Conservation (phyloP, 139 green algal genomes). For the Closterium sp. region DNA sequence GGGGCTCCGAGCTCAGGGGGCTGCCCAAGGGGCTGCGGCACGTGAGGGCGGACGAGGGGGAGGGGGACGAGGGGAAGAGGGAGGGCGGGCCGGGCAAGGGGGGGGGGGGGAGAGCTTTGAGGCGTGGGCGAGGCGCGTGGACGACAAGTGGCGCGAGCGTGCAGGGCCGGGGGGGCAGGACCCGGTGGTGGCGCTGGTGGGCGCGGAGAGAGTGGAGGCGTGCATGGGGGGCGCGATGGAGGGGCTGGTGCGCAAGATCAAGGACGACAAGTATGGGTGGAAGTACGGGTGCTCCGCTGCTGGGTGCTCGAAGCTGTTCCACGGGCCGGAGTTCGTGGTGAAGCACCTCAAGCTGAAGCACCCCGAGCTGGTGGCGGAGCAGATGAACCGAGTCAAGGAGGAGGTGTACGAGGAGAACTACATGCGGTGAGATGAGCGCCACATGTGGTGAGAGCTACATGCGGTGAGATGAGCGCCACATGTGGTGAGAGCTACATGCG, state of each 20-base stretch:
- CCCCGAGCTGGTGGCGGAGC: conserved; percentile 11
- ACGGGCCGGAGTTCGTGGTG: conserved; percentile 46
- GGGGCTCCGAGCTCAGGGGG: conserved; percentile 23
- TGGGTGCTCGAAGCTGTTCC: conserved; percentile 47
- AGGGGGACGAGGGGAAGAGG: conserved; percentile 5
- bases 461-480: no score
- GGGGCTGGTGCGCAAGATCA: conserved; percentile 39
- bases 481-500: no score
- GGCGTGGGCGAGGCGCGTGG: conserved; percentile 30
- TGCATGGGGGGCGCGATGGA: conserved; percentile 13
- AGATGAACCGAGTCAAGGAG: background rate
- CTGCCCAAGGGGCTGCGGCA: conserved; percentile 33
- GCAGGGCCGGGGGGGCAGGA: conserved; percentile 8
- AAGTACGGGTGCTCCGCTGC: conserved; percentile 48
- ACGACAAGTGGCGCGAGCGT: conserved; percentile 15
- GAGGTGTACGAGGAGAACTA: conserved; percentile 46
- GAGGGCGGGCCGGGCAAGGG: background rate
- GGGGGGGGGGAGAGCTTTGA: background rate
- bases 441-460: no score
- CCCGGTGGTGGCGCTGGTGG: conserved; percentile 40
- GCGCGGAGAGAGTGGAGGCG: conserved; percentile 23
- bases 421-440: conserved; percentile 47
- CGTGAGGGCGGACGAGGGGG: background rate
- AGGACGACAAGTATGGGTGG: conserved; percentile 52
- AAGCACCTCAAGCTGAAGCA: conserved; percentile 52